Evolutionary conservation across 2,329 filamentous ascomycete species (phyloP), one percentile per base, ranked within the genome.

Genomic region (Xylaria sp.): DNA sequence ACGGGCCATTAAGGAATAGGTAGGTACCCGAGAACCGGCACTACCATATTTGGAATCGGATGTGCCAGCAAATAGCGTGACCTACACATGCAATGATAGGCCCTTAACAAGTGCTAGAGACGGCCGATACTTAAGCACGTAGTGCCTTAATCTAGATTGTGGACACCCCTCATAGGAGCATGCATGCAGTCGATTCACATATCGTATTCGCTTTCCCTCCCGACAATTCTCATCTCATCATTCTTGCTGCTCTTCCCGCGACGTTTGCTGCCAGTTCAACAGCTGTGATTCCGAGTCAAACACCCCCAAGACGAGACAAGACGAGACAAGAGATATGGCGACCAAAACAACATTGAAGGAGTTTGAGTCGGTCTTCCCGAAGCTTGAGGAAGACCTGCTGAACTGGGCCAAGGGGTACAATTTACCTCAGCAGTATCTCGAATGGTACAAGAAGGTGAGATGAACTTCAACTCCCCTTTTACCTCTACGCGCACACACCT

Each of bases 291-390:
- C 25, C 5, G 25, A 19, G 33, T 17, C 15, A 11, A 17, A 35
- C 12, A 9, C 15, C 4, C 17, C 9, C 21, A 19, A 19, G 35
- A 61, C 53, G 54, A 57, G 65, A 68, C n/a, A n/a, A n/a, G n/a
- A n/a, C n/a, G n/a, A n/a, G n/a, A n/a, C n/a, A n/a, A 80, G 28
- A 31, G 28, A 73, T 55, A 88, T 87, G 85, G 84, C 86, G 43
- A 80, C 95, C 83, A 88, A 88, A 70, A 90, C 90, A 53, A 94
- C 89, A 51, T 87, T 94, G 62, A 83, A 90, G 74, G 89, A 96
- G 74, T 99, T 99, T 77, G 93, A 98, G 84, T 83, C 88, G 47
- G 86, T 97, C 76, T 98, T 94, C 82, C 92, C 92, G 59, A 89
- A 89, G 78, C 87, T 99, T 69, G 88, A 94, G 73, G 85, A 92